Base-by-base conservation (phyloP, 176 grass and related monocot genomes). In the Bothriochloa decipiens region DNA sequence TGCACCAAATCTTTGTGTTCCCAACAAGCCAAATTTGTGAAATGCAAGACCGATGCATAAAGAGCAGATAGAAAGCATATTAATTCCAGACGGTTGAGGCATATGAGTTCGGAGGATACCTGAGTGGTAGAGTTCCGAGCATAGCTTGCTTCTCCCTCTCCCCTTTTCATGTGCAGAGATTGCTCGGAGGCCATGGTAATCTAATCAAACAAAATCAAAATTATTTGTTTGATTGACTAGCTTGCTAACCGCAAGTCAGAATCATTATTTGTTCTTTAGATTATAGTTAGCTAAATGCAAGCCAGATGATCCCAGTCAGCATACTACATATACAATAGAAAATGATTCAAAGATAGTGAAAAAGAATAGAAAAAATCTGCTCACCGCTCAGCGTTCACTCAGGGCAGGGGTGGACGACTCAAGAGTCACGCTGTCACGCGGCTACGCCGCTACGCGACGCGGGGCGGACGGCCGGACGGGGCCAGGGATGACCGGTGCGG, bases 111-210 rank as follows among this genome's bases (percentile, higher is more conserved):
- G 27, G 49, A 52, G 49, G 49, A 18, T 18, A 55, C 52, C 65
- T 68, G 32, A 20, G 1, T 36, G 16, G 15, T 68, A 18, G 65
- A 68, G 17, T 68, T 68, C 13, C 65, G 17, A 20, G 32, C 65
- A 68, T 68, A 68, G 66, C 66, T 68, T 7, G 17, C 66, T 68
- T 68, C 66, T 39, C 17, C 66, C 3, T 68, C 65, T 37, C 66
- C 66, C 16, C 7, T 18, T 9, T 68, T 68, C 35, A 39, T 68
- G 5, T 68, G 65, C 17, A 68, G 32, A 10, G 65, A 68, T 37
- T 68, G 29, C 32, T 37, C 33, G 0, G 16, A 68, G 32, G 29
- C 6, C 65, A 68, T 68, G 29, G 29, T 18, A 36, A 36, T 36
- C 65, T 68, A 8, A 36, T 36, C 4, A 5, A 36, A 36, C 35